A percentile compares a stretch with the other conserved stretches of the same genome.
Conservation (phyloP, 176 grass and related monocot species). For the Aegilops tauschii region DNA sequence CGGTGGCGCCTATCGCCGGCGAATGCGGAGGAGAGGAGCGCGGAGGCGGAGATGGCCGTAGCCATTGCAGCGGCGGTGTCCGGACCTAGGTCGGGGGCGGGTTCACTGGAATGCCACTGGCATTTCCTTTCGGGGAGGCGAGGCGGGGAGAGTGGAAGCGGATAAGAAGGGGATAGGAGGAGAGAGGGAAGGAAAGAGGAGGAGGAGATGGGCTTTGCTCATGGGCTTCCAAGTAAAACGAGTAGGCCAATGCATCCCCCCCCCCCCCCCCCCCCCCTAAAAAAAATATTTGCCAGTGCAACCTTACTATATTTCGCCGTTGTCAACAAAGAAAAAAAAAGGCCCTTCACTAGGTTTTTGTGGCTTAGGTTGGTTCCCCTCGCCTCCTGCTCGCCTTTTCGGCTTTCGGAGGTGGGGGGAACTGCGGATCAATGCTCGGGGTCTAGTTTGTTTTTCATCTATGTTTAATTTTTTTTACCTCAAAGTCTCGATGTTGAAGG, state of each 20-base stretch:
- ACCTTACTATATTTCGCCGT: too few relatives aligned
- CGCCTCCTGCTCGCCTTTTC: too few relatives aligned
- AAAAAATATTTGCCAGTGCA: too few relatives aligned
- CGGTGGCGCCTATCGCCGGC: conserved; percentile 18
- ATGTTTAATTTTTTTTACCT: too few relatives aligned
- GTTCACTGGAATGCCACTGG: conserved; percentile 28
- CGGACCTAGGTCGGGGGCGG: background rate
- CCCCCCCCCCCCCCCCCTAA: fast-evolving
- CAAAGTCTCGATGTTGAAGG: too few relatives aligned
- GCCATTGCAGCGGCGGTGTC: conserved; percentile 44
- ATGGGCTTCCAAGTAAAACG: background rate
- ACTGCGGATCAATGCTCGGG: too few relatives aligned
- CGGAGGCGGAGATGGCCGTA: conserved; percentile 45
- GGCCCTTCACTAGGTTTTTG: too few relatives aligned
- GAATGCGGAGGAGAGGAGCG: conserved; percentile 45
- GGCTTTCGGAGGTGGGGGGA: too few relatives aligned
- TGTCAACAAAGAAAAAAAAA: too few relatives aligned
- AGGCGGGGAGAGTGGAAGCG: background rate
- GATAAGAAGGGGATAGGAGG: conserved; percentile 28
- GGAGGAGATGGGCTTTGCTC: background rate
- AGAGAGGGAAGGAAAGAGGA: background rate
- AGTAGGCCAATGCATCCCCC: too few relatives aligned
- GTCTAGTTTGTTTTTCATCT: too few relatives aligned
- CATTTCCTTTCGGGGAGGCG: conserved; percentile 28
- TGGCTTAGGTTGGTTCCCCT: too few relatives aligned